Evolutionary conservation across 2,329 filamentous ascomycete species (phyloP).

Genomic region (Fusarium clavum): DNA sequence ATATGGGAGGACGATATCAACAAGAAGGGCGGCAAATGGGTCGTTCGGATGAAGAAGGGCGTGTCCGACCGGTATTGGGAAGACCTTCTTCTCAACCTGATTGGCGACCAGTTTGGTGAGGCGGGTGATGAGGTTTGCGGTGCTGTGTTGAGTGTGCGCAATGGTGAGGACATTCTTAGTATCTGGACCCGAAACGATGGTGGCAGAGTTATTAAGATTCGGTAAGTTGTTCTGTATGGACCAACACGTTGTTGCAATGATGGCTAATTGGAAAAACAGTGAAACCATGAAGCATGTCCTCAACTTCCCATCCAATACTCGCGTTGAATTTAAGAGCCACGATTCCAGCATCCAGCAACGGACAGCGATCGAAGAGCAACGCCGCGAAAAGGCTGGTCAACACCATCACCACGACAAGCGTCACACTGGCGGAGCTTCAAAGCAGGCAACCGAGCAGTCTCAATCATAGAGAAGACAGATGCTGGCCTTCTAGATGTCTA

Average conservation of each 20-base stretch:
- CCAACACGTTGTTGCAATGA: neutral
- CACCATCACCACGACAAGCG: slow-evolving; percentile 57
- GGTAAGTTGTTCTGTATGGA: slow-evolving; percentile 68
- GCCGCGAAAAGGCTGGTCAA: slow-evolving; percentile 80
- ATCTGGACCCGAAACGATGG: slow-evolving; percentile 97
- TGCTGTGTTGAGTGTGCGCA: slow-evolving; percentile 91
- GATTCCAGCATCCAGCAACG: slow-evolving; percentile 95
- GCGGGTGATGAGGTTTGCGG: slow-evolving; percentile 95
- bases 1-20: slow-evolving; percentile 99
- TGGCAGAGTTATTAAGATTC: slow-evolving; percentile 93
- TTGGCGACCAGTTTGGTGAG: slow-evolving; percentile 94
- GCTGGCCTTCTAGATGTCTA: neutral
- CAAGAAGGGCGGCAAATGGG: slow-evolving; percentile 96
- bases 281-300: slow-evolving; percentile 95
- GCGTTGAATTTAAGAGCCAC: slow-evolving; percentile 95
- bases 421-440: slow-evolving; percentile 47
- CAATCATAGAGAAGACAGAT: slow-evolving; percentile 22
- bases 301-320: slow-evolving; percentile 86
- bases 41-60: slow-evolving; percentile 95
- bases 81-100: slow-evolving; percentile 87
- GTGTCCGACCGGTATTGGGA: slow-evolving; percentile 98
- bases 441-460: slow-evolving; percentile 50
- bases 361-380: slow-evolving; percentile 88
- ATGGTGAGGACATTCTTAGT: slow-evolving; percentile 96
- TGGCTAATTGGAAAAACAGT: slow-evolving; percentile 59